These are phyloP conservation scores for Musa acuminata DNA, from an alignment of 176 grass and related monocot species.

Conservation along the genomic window DNA sequence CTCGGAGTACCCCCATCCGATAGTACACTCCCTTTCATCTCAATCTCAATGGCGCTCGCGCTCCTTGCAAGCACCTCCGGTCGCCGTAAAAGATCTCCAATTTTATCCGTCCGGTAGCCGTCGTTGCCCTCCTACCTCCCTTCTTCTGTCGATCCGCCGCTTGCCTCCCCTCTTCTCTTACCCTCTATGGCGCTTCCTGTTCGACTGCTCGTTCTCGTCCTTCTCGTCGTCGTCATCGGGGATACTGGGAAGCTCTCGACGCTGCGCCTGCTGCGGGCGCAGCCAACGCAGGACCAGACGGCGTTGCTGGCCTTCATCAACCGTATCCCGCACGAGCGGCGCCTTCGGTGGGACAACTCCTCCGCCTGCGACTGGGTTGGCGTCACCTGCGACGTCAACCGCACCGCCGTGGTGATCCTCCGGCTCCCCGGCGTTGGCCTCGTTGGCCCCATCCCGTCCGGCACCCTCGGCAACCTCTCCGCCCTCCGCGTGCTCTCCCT, in stretches of 20 bases:
- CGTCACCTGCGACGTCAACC: slow-evolving; percentile 44
- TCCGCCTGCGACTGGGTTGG: slow-evolving; percentile 57
- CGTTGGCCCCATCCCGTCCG: slow-evolving; percentile 27
- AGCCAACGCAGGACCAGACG: slow-evolving; percentile 31
- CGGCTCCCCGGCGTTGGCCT: slow-evolving; percentile 65
- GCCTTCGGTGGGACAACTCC: slow-evolving; percentile 35
- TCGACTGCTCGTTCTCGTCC: background rate
- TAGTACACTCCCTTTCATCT: no score
- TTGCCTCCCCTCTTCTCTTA: background rate
- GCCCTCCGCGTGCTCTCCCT: slow-evolving; percentile 51
- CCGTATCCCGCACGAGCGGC: slow-evolving; percentile 38
- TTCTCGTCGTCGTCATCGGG: background rate
- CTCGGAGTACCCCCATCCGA: no score
- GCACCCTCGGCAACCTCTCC: slow-evolving; percentile 30
- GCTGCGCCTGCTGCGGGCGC: background rate
- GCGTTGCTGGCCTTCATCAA: slow-evolving; percentile 48
- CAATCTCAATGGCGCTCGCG: no score
- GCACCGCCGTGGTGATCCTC: slow-evolving; percentile 33
- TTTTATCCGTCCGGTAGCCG: no score
- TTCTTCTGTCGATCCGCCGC: background rate
- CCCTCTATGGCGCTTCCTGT: background rate
- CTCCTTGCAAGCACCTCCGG: no score
- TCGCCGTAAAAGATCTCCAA: no score
- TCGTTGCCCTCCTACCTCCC: background rate
- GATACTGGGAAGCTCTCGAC: no score